Evolutionary conservation across 169 alveolate genomes (phyloP).

Genomic region (Eimeria tenella): DNA sequence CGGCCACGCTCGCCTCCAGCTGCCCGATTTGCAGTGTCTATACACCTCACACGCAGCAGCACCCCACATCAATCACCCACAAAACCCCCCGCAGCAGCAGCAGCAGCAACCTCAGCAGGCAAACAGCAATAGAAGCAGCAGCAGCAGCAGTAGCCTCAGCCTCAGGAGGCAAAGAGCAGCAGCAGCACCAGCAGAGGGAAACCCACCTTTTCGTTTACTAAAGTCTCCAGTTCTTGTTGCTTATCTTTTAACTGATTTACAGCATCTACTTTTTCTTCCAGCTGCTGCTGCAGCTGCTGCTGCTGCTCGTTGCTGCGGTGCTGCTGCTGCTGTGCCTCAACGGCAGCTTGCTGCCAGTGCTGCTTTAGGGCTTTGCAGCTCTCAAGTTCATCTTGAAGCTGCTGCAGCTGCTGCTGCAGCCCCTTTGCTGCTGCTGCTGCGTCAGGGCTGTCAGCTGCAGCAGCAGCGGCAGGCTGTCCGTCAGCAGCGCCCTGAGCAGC

Average conservation of each 20-base stretch:
- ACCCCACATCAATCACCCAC: background rate
- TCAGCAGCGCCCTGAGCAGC: background rate
- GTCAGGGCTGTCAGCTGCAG: slow-evolving; percentile 2
- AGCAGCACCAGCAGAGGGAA: slow-evolving; percentile 10
- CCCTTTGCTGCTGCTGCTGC: slow-evolving; percentile 48
- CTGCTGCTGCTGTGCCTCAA: slow-evolving; percentile 60
- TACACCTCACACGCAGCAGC: slow-evolving; percentile 10
- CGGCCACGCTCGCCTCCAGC: slow-evolving; percentile 42
- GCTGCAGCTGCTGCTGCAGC: slow-evolving; percentile 50
- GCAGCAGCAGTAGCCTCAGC: background rate
- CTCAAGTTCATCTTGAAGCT: slow-evolving; percentile 60
- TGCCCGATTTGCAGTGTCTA: slow-evolving; percentile 46
- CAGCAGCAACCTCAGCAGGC: slow-evolving; percentile 8
- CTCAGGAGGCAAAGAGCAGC: background rate
- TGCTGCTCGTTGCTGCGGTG: slow-evolving; percentile 52
- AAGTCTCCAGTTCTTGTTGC: background rate
- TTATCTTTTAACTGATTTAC: background rate
- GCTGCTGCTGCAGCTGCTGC: slow-evolving; percentile 52
- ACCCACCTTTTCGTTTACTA: slow-evolving; percentile 28
- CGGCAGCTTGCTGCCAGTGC: slow-evolving; percentile 75
- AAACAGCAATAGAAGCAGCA: slow-evolving; percentile 11
- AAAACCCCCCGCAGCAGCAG: background rate
- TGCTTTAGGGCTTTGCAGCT: slow-evolving; percentile 73
- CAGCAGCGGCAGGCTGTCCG: background rate
- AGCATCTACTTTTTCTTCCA: slow-evolving; percentile 21